Base-by-base conservation (phyloP, 1,284 basidiomycete genomes). In the Leccinum brunneo-olivaceum region DNA sequence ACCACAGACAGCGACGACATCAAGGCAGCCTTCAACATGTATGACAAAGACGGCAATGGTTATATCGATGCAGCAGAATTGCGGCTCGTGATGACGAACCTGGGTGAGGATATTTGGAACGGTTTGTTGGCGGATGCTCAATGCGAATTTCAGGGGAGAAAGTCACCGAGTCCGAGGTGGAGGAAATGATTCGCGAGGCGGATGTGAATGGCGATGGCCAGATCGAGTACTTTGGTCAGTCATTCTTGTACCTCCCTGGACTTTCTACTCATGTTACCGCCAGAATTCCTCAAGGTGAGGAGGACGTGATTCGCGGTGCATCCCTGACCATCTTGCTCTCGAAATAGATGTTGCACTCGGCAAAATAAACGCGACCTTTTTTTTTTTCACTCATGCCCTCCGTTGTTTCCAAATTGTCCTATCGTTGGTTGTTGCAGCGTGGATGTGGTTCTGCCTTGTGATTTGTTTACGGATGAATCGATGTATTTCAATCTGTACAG, bases 141-240 rank as follows among this genome's bases (percentile, higher is more conserved):
- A 39, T 29, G 42, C 6, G 40, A 10, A 42, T 36, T 53, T 34
- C 61, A 81, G 90, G 88, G 51, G 94, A 98, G 73, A 94, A 93
- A 68, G 73, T 98, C 45, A 82, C 90, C 14, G 92, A 97, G 58
- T 79, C 70, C 28, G 95, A 98, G 70, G 90, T 98, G 50, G 89
- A 94, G 56, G 92, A 96, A 72, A 98, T 98, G 95, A 98, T 98
- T 65, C 81, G 92, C 47, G 95, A 98, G 69, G 95, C 95, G 43
- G 95, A 98, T 67, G 80, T 91, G 41, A 93, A 98, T 62, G 94
- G 91, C 33, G 90, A 94, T 64, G 90, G 90, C 27, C 85, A 89
- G 67, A 89, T 89, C 68, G 87, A 90, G 67, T 89, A 89, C 61
- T 79, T 82, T 6, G 86, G 85, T 87, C 51, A 51, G 78, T 66